Base-by-base conservation (phyloP, 768 basidiomycete species). In the Macrocybe gigantea region DNA sequence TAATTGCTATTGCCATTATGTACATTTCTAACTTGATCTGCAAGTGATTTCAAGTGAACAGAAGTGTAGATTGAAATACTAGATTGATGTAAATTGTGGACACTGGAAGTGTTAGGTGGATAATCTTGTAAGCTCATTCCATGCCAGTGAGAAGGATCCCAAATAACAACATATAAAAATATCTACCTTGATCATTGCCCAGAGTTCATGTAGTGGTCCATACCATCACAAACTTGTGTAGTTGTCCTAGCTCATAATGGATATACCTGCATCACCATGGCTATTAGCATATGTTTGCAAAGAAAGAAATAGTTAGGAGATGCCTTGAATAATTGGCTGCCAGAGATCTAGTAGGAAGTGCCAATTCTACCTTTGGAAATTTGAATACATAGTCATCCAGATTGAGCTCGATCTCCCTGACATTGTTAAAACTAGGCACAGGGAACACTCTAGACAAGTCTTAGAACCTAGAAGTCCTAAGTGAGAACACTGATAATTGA, bases 71-170 rank as follows among this genome's bases (percentile, higher is more conserved):
- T n/a, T n/a, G n/a, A n/a, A n/a, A n/a, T n/a, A 1, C 53, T 52
- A 10, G 12, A 36, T 38, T 58, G 55, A 14, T 15, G 7, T 30
- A 40, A 47, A 32, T 1, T 1, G 5, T 54, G 53, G 13, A 48
- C 36, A 7, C 38, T 31, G 5, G 39, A n/a, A 37, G 35, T 35
- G 7, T 12, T 37, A 37, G 35, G 35, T 9, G 9, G 9, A 37
- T 9, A 37, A n/a, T 37, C 35, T 9, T 9, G 35, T 37, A 37
- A n/a, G 35, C 35, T n/a, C 9, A n/a, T 37, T 9, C 35, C 35
- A n/a, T 37, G 35, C 9, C 9, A n/a, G 9, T 37, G 9, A 37
- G 9, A 9, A n/a, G 35, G 35, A 37, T n/a, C n/a, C 35, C 35
- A 37, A n/a, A 9, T n/a, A n/a, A 9, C 9, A 37, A 37, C 35